Evolutionary conservation across 2,329 filamentous ascomycete species (phyloP), one percentile per base, ranked within the genome.

Genomic region (Aspergillus piperis): DNA sequence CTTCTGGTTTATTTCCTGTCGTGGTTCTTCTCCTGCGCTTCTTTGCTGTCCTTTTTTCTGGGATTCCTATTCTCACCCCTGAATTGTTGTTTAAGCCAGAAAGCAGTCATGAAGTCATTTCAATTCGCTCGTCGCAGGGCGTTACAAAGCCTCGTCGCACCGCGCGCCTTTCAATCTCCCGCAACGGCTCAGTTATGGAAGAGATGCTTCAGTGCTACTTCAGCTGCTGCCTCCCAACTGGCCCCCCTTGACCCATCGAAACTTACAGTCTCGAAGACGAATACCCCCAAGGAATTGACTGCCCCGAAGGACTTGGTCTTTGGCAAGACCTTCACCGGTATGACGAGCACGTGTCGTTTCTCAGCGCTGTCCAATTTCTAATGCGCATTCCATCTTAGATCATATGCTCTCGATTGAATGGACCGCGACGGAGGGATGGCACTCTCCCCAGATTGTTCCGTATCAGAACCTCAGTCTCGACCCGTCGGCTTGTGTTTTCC

Each of bases 381-480:
- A 75, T 63, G 41, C 21, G 19, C 32, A 38, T 52, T n/a, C 15
- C 55, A 39, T 50, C 25, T 42, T 74, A 96, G 95, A 99, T 81
- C 95, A 98, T 81, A 98, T 99, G 94, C 88, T 98, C 72, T 88
- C 90, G 61, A 85, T 96, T 68, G 92, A 97, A 82, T 99, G 95
- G 95, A 94, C 90, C 58, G 86, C 92, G 62, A 81, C 85, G 52
- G 83, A 90, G 66, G 95, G 93, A 76, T 97, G 95, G 95, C 80
- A 89, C 44, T 80, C 88, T 13, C 91, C 94, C 60, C 84, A 86
- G 66, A 98, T 99, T 74, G 88, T 86, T 17, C 95, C 95, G 19
- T 98, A 98, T 83, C 92, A 97, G 80, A 97, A 97, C 80, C 90
- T 99, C 69, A 94, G 91, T 49, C 89, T 99, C 70, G 95, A 98